phyloP scores from a whole-genome alignment of 2,329 filamentous ascomycete genomes.

The Lizonia empirigonia region DNA sequence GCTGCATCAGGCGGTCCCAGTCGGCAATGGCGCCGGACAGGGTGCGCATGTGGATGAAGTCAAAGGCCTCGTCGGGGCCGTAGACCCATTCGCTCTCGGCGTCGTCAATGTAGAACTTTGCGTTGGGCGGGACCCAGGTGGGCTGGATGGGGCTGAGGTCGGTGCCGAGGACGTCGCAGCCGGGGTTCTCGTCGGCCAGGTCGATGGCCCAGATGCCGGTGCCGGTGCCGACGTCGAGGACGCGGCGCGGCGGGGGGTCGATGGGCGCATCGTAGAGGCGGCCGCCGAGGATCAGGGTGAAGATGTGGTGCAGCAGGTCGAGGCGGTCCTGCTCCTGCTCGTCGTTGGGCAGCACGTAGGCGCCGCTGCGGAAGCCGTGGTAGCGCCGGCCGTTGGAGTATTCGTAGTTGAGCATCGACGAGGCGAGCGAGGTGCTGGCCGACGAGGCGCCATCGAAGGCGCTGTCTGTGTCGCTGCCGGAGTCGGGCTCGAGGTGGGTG shows the following conservation, averaged over 20 bases:
- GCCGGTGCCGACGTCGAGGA: constrained; percentile 50
- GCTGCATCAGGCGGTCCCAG: constrained; percentile 38
- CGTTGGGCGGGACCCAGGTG: constrained; percentile 48
- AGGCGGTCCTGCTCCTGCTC: constrained; percentile 48
- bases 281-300: constrained; percentile 43
- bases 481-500: constrained; percentile 38
- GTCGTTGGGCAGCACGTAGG: constrained; percentile 47
- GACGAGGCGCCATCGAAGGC: constrained; percentile 37
- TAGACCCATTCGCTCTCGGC: constrained; percentile 49
- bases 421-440: constrained; percentile 44
- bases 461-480: constrained; percentile 35
- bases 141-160: constrained; percentile 49
- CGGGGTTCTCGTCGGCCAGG: constrained; percentile 45
- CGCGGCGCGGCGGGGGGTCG: constrained; percentile 23
- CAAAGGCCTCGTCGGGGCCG: constrained; percentile 39
- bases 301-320: constrained; percentile 49
- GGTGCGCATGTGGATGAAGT: constrained; percentile 44
- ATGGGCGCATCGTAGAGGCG: constrained; percentile 46
- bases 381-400: constrained; percentile 49
- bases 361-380: constrained; percentile 44
- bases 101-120: constrained; percentile 52
- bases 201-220: constrained; percentile 51
- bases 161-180: constrained; percentile 43
- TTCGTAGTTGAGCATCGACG: constrained; percentile 46
- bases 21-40: constrained; percentile 40